phyloP scores from a whole-genome alignment of 2,329 filamentous ascomycete genomes.

The Pseudopyrenochaeta lycopersici region DNA sequence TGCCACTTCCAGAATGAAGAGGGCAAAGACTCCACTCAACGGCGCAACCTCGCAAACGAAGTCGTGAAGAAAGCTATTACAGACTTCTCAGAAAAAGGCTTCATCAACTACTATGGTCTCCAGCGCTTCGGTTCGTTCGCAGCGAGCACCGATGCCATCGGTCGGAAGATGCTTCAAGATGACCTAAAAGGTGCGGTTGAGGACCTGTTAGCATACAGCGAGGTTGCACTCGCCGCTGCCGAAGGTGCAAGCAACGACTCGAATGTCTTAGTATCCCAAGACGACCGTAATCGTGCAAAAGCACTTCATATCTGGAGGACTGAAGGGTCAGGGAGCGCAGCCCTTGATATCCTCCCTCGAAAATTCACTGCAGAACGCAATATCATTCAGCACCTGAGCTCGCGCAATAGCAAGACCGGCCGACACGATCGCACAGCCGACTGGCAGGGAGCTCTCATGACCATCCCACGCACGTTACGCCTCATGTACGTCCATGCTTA shows the following conservation, averaged over 20 bases:
- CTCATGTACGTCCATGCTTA: conserved; percentile 98
- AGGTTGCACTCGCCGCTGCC: conserved; percentile 66
- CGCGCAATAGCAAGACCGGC: conserved; percentile 53
- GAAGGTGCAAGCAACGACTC: conserved; percentile 48
- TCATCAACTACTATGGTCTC: conserved; percentile 98
- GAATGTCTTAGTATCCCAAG: conserved; percentile 67
- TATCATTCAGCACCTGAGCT: conserved; percentile 78
- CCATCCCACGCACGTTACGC: conserved; percentile 81
- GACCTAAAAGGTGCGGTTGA: conserved; percentile 84
- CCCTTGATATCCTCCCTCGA: conserved; percentile 74
- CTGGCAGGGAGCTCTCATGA: conserved; percentile 80
- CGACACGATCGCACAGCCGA: conserved; percentile 67
- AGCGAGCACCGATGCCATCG: conserved; percentile 85
- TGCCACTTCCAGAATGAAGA: conserved; percentile 69
- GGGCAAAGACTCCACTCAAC: conserved; percentile 42
- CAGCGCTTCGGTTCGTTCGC: conserved; percentile 93
- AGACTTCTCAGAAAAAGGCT: conserved; percentile 77
- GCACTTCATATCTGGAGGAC: conserved; percentile 79
- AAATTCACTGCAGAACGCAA: conserved; percentile 83
- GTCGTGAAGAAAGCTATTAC: conserved; percentile 69
- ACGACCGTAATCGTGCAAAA: conserved; percentile 80
- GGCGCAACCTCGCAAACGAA: conserved; percentile 57
- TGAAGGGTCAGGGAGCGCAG: conserved; percentile 66
- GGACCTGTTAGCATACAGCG: conserved; percentile 77
- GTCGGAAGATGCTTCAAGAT: conserved; percentile 81